Base-by-base conservation (phyloP, 2,329 filamentous ascomycete species). In the Neospermospora avenae region DNA sequence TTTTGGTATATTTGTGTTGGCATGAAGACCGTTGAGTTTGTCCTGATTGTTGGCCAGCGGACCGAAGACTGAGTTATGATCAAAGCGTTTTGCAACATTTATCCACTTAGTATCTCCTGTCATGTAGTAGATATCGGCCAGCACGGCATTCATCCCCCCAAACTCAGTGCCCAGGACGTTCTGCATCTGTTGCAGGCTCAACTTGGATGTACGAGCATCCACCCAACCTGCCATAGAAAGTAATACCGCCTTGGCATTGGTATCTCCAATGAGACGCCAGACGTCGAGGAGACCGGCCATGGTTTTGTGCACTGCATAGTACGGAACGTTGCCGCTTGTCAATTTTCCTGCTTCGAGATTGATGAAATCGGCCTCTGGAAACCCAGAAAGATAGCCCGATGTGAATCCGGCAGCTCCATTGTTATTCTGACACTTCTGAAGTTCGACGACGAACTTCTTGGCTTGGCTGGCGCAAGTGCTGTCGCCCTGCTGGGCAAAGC, bases 271-370 rank as follows among this genome's bases (percentile, higher is more conserved):
- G 11, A 24, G 16, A 4, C 51, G 31, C 51, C 51, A 53, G 7
- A 41, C 34, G 13, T 53, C 51, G 5, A 53, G 35, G 10, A 53
- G 51, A 53, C 51, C 51, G 16, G 35, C 18, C 31, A 53, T 39
- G 14, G 51, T 53, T 34, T 53, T 53, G 51, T 53, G 51, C 10
- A 53, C 25, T 24, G 25, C 34, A 39, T 53, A 53, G 18, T 53
- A 53, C 22, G 51, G 51, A 14, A 53, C 51, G 25, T 53, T 53
- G 51, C 51, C 51, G 24, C 25, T 41, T 7, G 31, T 53, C 25
- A 53, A 10, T 8, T n/a, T 42, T 10, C 39, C 39, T 7, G 14
- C n/a, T 20, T 42, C 39, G 14, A 42, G 14, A 10, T n/a, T n/a
- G n/a, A 10, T n/a, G 10, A 42, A 42, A 6, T 42, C 39, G n/a